phyloP scores from a whole-genome alignment of 2,329 filamentous ascomycete genomes.

The Corinectria fuckeliana region DNA sequence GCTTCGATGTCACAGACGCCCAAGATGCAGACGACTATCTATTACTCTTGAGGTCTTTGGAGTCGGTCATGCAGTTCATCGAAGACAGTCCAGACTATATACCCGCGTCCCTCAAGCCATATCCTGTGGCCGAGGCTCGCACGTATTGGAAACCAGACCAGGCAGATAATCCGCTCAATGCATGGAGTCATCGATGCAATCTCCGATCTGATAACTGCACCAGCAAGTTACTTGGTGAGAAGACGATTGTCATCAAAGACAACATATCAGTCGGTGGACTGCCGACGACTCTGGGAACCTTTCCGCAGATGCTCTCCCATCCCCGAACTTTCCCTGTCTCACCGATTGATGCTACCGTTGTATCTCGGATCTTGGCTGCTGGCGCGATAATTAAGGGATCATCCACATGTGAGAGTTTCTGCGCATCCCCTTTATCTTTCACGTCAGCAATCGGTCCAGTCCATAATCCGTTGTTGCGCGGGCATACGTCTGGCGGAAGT shows the following conservation, averaged over 20 bases:
- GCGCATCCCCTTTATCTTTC: conserved; percentile 38
- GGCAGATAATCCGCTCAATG: conserved; percentile 42
- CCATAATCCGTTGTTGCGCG: conserved; percentile 35
- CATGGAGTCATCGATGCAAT: conserved; percentile 43
- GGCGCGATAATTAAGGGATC: conserved; percentile 37
- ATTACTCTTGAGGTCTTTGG: conserved; percentile 34
- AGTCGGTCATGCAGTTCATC: conserved; percentile 36
- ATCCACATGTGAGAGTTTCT: conserved; percentile 41
- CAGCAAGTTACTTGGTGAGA: conserved; percentile 21
- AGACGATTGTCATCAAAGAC: conserved; percentile 38
- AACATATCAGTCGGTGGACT: conserved; percentile 40
- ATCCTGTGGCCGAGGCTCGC: conserved; percentile 15
- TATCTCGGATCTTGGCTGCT: conserved; percentile 35
- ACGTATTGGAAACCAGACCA: conserved; percentile 29
- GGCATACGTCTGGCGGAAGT: conserved; percentile 40
- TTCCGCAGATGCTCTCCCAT: conserved; percentile 10
- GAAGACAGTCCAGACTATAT: conserved; percentile 38
- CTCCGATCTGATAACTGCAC: conserved; percentile 16
- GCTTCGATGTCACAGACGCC: conserved; percentile 18
- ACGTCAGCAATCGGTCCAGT: conserved; percentile 40
- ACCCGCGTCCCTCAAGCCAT: conserved; percentile 31
- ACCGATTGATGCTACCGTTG: conserved; percentile 26
- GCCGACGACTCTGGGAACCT: conserved; percentile 34
- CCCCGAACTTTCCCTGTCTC: conserved; percentile 26
- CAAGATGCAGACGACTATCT: conserved; percentile 40